Base-by-base conservation (phyloP, 2,329 filamentous ascomycete genomes). In the Paraphaeosphaeria minitans region DNA sequence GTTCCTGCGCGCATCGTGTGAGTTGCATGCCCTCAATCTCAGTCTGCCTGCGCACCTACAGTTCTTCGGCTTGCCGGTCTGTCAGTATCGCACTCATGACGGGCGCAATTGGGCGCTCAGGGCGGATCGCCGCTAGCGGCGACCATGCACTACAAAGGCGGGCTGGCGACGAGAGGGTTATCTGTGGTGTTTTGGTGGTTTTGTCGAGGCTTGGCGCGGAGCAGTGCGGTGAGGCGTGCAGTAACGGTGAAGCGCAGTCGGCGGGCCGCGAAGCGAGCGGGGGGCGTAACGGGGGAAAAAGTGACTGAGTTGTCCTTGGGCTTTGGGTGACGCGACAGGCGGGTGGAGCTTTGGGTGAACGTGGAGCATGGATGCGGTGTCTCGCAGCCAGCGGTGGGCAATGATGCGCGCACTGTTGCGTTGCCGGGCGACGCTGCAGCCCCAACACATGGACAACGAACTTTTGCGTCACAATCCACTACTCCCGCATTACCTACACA, bases 31-130 rank as follows among this genome's bases (percentile, higher is more conserved):
- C 29, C n/a, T 16, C 37, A 51, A 55, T 54, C 56, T 49, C 55
- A 52, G 39, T 57, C 60, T 52, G 19, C 21, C 29, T 50, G 61
- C 31, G 55, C 62, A 84, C 89, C 79, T 84, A 94, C 91, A 95
- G 88, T 84, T 95, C 92, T 80, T 95, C 92, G 64, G 91, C 91
- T 82, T 96, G 92, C 75, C 90, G 87, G 72, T 84, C 82, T 61
- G 91, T 92, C 79, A 95, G 81, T 77, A 92, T 84, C 74, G 87
- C 86, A 81, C 86, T 89, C 90, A 93, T 93, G 66, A 73, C 78
- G 66, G 37, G 73, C 78, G 79, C 65, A 62, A 57, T 50, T 57
- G 58, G 63, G 62, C 53, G 60, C 59, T 63, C 66, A 69, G 64
- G 59, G 52, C 64, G 53, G 54, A 60, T 56, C 56, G 63, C 59